Percentiles rank a stretch among this genome's conserved stretches.
These are phyloP conservation scores for Lactuca saligna DNA, from an alignment of 129 eudicot species.

Conservation along the genomic window DNA sequence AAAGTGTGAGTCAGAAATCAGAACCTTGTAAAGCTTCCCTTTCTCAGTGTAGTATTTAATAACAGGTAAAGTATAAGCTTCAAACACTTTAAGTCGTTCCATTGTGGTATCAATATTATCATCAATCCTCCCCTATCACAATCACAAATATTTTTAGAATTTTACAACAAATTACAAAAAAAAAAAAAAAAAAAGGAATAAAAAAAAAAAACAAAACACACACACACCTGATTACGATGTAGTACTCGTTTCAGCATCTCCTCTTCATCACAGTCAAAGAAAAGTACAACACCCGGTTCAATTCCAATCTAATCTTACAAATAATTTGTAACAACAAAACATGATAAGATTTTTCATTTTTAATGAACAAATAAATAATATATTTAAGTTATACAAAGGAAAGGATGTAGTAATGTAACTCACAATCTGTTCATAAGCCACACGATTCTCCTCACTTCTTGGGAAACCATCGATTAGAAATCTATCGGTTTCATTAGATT, in stretches of 20 bases:
- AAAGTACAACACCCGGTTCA: conserved; percentile 81
- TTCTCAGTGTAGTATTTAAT: conserved; percentile 67
- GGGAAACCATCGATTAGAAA: conserved; percentile 92
- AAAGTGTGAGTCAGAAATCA: not conserved
- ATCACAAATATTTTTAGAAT: not conserved
- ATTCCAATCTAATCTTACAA: conserved; percentile 53
- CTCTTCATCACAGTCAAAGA: conserved; percentile 88
- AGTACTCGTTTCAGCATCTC: conserved; percentile 91
- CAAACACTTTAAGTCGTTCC: conserved; percentile 81
- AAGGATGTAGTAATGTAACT: conserved; percentile 36
- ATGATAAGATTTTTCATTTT: too few relatives aligned
- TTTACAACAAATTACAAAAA: not conserved
- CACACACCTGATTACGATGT: conserved; percentile 74
- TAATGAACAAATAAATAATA: too few relatives aligned
- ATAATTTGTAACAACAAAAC: too few relatives aligned
- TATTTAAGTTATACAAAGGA: too few relatives aligned
- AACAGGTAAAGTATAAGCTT: conserved; percentile 74
- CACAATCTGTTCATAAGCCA: conserved; percentile 77
- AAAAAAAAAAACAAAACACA: not conserved
- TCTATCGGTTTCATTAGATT: conserved; percentile 48
- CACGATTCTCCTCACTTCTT: conserved; percentile 86
- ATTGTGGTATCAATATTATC: conserved; percentile 79
- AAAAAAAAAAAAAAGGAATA: not conserved
- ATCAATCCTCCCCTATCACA: conserved; percentile 81
- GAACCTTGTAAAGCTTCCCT: conserved; percentile 84